Percentiles rank a stretch among this genome's conserved stretches.
phyloP scores from a whole-genome alignment of 139 green algal genomes.

The Picochlorum sp. region DNA sequence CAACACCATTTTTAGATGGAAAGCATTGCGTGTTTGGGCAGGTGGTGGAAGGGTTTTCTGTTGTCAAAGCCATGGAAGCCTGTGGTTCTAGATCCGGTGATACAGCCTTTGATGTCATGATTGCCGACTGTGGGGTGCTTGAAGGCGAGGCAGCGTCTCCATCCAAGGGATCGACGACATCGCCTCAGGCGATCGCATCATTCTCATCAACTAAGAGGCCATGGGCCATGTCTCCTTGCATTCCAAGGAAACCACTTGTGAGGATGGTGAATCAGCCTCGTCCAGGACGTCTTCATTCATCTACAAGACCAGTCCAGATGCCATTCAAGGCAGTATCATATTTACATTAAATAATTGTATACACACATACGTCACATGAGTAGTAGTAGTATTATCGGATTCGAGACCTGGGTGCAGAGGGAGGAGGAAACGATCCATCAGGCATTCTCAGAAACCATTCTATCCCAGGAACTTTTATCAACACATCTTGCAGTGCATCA shows the following conservation, averaged over 20 bases:
- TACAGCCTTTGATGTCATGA: conserved; percentile 54
- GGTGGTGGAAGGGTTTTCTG: conserved; percentile 56
- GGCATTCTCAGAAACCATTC: conserved; percentile 34
- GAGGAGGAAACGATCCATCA: conserved; percentile 8
- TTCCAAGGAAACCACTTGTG: too few relatives aligned
- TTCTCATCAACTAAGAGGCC: too few relatives aligned
- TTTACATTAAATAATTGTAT: too few relatives aligned
- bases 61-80: conserved; percentile 76
- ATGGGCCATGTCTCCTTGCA: too few relatives aligned
- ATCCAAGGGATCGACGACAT: not conserved
- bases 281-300: too few relatives aligned
- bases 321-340: too few relatives aligned
- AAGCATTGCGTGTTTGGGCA: conserved; percentile 80
- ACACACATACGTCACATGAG: too few relatives aligned
- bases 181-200: not conserved
- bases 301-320: too few relatives aligned
- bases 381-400: too few relatives aligned
- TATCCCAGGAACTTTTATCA: conserved; percentile 9
- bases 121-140: conserved; percentile 43
- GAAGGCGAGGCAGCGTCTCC: not conserved
- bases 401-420: not conserved
- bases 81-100: conserved; percentile 55
- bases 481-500: conserved; percentile 12
- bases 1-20: conserved; percentile 27
- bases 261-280: too few relatives aligned